phyloP scores from a whole-genome alignment of 1,284 basidiomycete species.

The Rhodotorula sp. region DNA sequence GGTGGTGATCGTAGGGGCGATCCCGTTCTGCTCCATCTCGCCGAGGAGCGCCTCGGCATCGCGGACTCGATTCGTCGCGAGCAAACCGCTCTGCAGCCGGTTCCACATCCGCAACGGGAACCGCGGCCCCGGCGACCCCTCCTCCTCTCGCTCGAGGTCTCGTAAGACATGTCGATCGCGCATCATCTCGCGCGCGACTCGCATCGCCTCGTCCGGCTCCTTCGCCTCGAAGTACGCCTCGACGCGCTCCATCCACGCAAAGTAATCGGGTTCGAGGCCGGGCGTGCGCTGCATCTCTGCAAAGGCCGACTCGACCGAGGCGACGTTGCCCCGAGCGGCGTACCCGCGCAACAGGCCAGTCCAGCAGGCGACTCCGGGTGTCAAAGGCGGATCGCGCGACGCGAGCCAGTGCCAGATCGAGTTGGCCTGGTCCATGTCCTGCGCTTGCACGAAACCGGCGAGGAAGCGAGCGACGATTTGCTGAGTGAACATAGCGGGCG shows the following conservation, averaged over 20 bases:
- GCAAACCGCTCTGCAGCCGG: slow-evolving; percentile 24
- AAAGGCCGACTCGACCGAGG: slow-evolving; percentile 25
- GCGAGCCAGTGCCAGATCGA: slow-evolving; percentile 35
- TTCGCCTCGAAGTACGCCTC: slow-evolving; percentile 27
- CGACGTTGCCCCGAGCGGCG: slow-evolving; percentile 26
- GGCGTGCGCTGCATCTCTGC: slow-evolving; percentile 16
- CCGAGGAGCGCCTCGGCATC: slow-evolving; percentile 28
- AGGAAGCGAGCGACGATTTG: slow-evolving; percentile 31
- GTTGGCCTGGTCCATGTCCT: slow-evolving; percentile 20
- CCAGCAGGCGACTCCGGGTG: slow-evolving; percentile 33
- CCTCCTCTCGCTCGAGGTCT: not conserved
- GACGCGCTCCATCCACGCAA: slow-evolving; percentile 29
- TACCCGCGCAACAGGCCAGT: slow-evolving; percentile 34
- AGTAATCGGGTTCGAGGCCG: slow-evolving; percentile 26
- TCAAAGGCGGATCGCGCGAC: slow-evolving; percentile 12
- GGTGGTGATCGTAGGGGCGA: slow-evolving; percentile 15
- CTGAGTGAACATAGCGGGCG: slow-evolving; percentile 19
- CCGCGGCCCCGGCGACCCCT: not conserved
- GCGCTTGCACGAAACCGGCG: slow-evolving; percentile 30
- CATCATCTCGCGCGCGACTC: slow-evolving; percentile 18
- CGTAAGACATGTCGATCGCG: slow-evolving; percentile 8
- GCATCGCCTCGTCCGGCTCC: slow-evolving; percentile 28
- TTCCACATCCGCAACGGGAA: slow-evolving; percentile 18
- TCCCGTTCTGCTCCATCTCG: slow-evolving; percentile 26
- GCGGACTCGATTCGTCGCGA: slow-evolving; percentile 14